These are phyloP conservation scores for Penicillium sclerotigenum DNA, from an alignment of 2,329 filamentous ascomycete species.

Conservation along the genomic window DNA sequence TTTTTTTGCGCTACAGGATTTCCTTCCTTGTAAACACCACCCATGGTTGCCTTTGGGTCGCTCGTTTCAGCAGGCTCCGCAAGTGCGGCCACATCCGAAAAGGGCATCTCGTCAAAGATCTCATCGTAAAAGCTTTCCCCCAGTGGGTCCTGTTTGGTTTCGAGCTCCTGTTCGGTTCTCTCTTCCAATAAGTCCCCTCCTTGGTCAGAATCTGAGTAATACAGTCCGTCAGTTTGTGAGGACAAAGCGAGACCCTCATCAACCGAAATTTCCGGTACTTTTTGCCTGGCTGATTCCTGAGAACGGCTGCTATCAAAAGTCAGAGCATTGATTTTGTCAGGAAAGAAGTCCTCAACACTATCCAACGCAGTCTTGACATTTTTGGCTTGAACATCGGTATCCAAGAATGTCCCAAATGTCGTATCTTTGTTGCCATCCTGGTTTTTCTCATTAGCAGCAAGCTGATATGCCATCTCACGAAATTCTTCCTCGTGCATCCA, in stretches of 20 bases:
- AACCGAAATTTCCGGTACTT: constrained; percentile 51
- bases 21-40: neutral
- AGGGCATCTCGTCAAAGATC: constrained; percentile 17
- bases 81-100: neutral
- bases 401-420: constrained; percentile 66
- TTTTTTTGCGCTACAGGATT: neutral
- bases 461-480: constrained; percentile 58
- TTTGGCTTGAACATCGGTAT: constrained; percentile 51
- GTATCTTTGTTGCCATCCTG: constrained; percentile 45
- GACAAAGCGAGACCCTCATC: constrained; percentile 60
- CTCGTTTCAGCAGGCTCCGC: neutral
- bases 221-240: constrained; percentile 43
- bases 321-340: constrained; percentile 54
- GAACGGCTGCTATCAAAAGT: constrained; percentile 19
- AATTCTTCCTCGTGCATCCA: constrained; percentile 95
- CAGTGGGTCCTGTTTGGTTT: constrained; percentile 10
- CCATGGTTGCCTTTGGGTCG: neutral
- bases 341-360: constrained; percentile 84
- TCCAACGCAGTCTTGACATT: constrained; percentile 73
- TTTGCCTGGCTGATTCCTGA: constrained; percentile 9
- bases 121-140: constrained; percentile 27
- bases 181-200: constrained; percentile 26
- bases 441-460: constrained; percentile 63
- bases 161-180: neutral
- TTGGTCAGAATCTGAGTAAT: constrained; percentile 41